Percentiles rank a stretch among this genome's conserved stretches.
These are phyloP conservation scores for Myxozyma neotropica DNA, from an alignment of 805 yeast species.

Conservation along the genomic window DNA sequence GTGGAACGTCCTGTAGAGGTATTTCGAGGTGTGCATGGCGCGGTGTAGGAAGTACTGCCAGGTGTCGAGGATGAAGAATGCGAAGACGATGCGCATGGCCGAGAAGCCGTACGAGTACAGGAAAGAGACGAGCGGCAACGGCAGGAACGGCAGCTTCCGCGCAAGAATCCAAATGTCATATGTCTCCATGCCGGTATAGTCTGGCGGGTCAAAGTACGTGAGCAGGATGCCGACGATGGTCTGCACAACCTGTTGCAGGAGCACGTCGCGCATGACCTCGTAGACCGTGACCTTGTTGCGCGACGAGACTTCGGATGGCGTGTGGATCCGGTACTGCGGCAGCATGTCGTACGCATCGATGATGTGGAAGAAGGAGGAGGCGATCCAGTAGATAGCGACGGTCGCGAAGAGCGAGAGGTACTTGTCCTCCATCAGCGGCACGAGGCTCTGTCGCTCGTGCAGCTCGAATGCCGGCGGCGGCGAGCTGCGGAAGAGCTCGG, in stretches of 20 bases:
- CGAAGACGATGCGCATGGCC: conserved; percentile 55
- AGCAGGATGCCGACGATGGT: conserved; percentile 65
- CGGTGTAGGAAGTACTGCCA: conserved; percentile 96
- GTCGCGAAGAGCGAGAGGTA: conserved; percentile 73
- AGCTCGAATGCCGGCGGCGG: conserved; percentile 33
- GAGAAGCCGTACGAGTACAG: conserved; percentile 69
- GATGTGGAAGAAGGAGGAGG: conserved; percentile 71
- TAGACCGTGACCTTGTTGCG: conserved; percentile 72
- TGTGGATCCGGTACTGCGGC: conserved; percentile 85
- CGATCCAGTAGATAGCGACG: conserved; percentile 79
- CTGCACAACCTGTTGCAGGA: conserved; percentile 84
- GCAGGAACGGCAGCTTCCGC: conserved; percentile 48
- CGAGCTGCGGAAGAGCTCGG: conserved; percentile 24
- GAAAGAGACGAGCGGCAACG: conserved; percentile 53
- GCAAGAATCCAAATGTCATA: conserved; percentile 48
- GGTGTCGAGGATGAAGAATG: conserved; percentile 78
- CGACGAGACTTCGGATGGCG: conserved; percentile 76
- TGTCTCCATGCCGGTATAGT: conserved; percentile 28
- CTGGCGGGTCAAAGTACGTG: conserved; percentile 55
- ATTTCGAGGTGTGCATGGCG: conserved; percentile 79
- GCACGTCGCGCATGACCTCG: conserved; percentile 79
- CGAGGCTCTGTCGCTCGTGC: conserved; percentile 42
- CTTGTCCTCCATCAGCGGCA: conserved; percentile 71
- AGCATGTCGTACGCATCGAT: conserved; percentile 75
- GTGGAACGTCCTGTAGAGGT: conserved; percentile 78